These are phyloP conservation scores for Cyphellophora europaea DNA, from an alignment of 2,329 filamentous ascomycete genomes.

Conservation along the genomic window DNA sequence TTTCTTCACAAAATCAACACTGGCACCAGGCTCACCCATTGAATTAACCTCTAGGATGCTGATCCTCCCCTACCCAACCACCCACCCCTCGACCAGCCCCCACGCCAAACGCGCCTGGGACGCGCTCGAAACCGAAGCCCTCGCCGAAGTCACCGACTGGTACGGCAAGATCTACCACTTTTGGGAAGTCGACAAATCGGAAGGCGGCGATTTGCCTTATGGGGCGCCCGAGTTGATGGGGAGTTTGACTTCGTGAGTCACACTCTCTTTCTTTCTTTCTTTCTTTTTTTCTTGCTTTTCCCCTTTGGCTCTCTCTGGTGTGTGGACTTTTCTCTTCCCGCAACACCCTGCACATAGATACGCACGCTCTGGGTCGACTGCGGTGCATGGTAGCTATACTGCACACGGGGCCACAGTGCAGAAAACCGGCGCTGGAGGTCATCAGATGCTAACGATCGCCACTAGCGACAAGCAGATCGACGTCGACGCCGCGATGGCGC, in stretches of 20 bases:
- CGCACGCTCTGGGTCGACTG: no score
- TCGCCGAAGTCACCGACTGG: slow-evolving; percentile 63
- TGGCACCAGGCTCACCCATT: slow-evolving; percentile 51
- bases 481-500: slow-evolving; percentile 32
- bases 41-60: slow-evolving; percentile 73
- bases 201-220: slow-evolving; percentile 45
- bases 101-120: slow-evolving; percentile 58
- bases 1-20: slow-evolving; percentile 5
- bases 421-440: no score
- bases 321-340: no score
- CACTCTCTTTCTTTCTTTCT: no score
- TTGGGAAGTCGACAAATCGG: slow-evolving; percentile 73
- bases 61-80: slow-evolving; percentile 57
- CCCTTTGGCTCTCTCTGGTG: no score
- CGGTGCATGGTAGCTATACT: no score
- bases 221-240: slow-evolving; percentile 56
- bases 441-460: no score
- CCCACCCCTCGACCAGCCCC: slow-evolving; percentile 42
- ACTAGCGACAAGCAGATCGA: slow-evolving; percentile 20
- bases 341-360: no score
- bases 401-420: no score
- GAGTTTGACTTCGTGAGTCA: no score
- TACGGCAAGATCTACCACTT: slow-evolving; percentile 82
- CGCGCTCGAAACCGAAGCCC: slow-evolving; percentile 65
- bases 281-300: no score